Percentiles rank a stretch among this genome's conserved stretches.
These are phyloP conservation scores for Exophiala alcalophila DNA, from an alignment of 2,329 filamentous ascomycete genomes.

Conservation along the genomic window DNA sequence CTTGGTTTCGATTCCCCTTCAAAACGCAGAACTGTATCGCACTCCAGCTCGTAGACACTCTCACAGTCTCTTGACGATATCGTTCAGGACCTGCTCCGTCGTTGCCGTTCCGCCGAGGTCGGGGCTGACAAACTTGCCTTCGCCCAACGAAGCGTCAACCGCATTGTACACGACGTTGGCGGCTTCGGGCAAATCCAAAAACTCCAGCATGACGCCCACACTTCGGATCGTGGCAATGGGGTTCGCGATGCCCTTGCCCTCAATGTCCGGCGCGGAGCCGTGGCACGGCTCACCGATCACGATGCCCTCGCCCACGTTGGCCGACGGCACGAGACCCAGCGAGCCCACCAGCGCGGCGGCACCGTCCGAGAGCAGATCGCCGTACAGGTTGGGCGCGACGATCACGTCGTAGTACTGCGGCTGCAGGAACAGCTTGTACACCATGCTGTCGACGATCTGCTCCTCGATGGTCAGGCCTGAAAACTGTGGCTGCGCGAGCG, in stretches of 20 bases:
- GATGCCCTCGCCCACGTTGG: constrained; percentile 91
- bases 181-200: constrained; percentile 80
- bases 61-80: constrained; percentile 80
- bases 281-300: constrained; percentile 98
- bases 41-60: neutral
- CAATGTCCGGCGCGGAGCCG: constrained; percentile 91
- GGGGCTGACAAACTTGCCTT: constrained; percentile 77
- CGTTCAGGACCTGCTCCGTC: constrained; percentile 81
- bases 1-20: too few species aligned
- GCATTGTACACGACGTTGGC: constrained; percentile 88
- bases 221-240: constrained; percentile 92
- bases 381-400: constrained; percentile 95
- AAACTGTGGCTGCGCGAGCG: constrained; percentile 66
- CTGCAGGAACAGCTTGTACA: constrained; percentile 98
- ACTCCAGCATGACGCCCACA: constrained; percentile 93
- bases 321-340: constrained; percentile 86
- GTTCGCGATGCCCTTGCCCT: constrained; percentile 89
- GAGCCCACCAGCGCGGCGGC: constrained; percentile 91
- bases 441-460: constrained; percentile 99
- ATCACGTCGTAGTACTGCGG: constrained; percentile 95
- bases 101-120: constrained; percentile 85
- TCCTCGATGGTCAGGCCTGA: constrained; percentile 71
- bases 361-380: constrained; percentile 93
- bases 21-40: too few species aligned
- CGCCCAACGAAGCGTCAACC: constrained; percentile 84